phyloP scores from a whole-genome alignment of 2,329 filamentous ascomycete species.

The Pyrenochaeta sp. region DNA sequence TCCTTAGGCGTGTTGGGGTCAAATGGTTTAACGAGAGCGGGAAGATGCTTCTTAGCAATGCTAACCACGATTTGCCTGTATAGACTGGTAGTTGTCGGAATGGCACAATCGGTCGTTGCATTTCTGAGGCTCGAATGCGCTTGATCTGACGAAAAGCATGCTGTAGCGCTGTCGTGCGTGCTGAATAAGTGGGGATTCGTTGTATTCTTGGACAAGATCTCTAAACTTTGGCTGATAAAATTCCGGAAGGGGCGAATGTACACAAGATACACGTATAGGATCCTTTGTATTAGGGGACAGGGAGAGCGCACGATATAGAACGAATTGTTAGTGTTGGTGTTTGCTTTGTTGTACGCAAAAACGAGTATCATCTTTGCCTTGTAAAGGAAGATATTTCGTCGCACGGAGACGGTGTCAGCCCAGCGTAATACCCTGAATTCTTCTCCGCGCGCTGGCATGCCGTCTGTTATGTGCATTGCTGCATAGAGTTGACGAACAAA shows the following conservation, averaged over 20 bases:
- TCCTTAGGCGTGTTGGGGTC: slow-evolving; percentile 9
- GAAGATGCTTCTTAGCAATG: slow-evolving; percentile 11
- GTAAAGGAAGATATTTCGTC: slow-evolving; percentile 11
- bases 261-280: slow-evolving; percentile 6
- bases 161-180: slow-evolving; percentile 2
- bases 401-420: slow-evolving; percentile 7
- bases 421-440: slow-evolving; percentile 7
- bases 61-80: slow-evolving; percentile 5
- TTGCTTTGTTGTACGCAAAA: slow-evolving; percentile 13
- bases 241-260: slow-evolving; percentile 6
- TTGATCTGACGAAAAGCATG: slow-evolving; percentile 2
- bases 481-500: slow-evolving; percentile 4
- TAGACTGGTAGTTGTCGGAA: slow-evolving; percentile 2
- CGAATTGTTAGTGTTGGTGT: slow-evolving; percentile 9
- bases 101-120: background rate
- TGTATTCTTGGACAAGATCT: background rate
- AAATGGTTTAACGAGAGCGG: slow-evolving; percentile 1
- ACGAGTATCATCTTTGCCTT: slow-evolving; percentile 12
- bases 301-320: slow-evolving; percentile 9
- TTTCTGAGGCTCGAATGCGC: slow-evolving; percentile 4
- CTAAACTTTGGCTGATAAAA: slow-evolving; percentile 4
- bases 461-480: slow-evolving; percentile 5
- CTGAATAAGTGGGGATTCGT: slow-evolving; percentile 10
- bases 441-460: slow-evolving; percentile 11
- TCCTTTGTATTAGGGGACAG: slow-evolving; percentile 2